These are phyloP conservation scores for Canavalia ensiformis DNA, from an alignment of 306 rosid genomes.

Conservation along the genomic window DNA sequence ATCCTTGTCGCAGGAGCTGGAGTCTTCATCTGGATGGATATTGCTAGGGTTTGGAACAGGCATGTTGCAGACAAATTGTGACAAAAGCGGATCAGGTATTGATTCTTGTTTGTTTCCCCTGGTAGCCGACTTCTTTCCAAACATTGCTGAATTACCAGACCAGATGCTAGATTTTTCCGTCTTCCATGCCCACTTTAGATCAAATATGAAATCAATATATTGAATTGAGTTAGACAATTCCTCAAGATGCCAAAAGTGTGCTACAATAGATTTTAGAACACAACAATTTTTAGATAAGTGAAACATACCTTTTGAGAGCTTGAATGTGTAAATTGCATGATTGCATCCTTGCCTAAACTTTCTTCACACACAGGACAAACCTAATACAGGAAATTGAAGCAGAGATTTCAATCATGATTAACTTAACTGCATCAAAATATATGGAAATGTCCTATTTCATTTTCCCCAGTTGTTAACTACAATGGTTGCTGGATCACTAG, in stretches of 20 bases:
- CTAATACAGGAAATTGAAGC: conserved; percentile 57
- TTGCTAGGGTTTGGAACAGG: conserved; percentile 50
- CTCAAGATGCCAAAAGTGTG: conserved; percentile 36
- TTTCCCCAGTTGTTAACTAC: conserved; percentile 25
- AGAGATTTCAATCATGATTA: conserved; percentile 41
- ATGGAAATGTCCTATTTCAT: conserved; percentile 6
- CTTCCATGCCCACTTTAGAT: conserved; percentile 72
- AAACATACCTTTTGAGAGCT: conserved; percentile 75
- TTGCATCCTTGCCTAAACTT: conserved; percentile 75
- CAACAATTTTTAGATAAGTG: conserved; percentile 23
- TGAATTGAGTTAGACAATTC: conserved; percentile 37
- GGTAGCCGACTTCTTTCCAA: conserved; percentile 61
- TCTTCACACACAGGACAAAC: conserved; percentile 96
- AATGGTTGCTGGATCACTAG: conserved; percentile 8
- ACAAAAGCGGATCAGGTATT: conserved; percentile 79
- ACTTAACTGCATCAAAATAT: background rate
- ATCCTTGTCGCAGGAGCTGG: conserved; percentile 49
- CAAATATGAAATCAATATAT: conserved; percentile 10
- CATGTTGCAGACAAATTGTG: conserved; percentile 67
- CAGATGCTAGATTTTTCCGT: conserved; percentile 66
- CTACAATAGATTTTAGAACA: conserved; percentile 14
- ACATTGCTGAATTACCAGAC: conserved; percentile 64
- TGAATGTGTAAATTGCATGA: conserved; percentile 75
- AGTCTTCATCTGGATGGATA: conserved; percentile 49
- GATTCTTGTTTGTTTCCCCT: conserved; percentile 63